Base-by-base conservation (phyloP, 129 eudicot species). In the Ambrosia artemisiifolia region DNA sequence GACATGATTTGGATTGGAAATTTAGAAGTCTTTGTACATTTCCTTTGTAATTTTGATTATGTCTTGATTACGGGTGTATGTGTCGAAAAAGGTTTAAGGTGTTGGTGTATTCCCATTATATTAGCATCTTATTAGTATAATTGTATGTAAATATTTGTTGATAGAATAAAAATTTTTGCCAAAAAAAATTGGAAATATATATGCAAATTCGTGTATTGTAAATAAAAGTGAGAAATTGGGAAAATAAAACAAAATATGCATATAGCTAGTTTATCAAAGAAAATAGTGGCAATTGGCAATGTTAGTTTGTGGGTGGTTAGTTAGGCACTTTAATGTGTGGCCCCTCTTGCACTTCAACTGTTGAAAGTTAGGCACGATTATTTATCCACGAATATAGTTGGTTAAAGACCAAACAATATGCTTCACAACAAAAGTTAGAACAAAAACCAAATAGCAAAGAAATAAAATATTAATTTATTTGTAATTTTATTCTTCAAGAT, bases 211-310 rank as follows among this genome's bases (percentile, higher is more conserved):
- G 32, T 55, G 34, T 9, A 19, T 19, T 55, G 5, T 19, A 55
- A 55, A 55, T 55, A 51, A 51, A 18, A 16, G 24, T 17, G 24
- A 51, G 11, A 51, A 16, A 16, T 16, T 50, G 17, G 17, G 17
- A 50, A 17, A 17, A 28, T 8, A 55, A 55, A 55, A 55, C 2
- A 13, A 32, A 62, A 33, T 7, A 32, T 35, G 44, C 6, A 40
- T 40, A 7, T 40, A 40, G 9, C 3, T n/a, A 0, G n/a, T 67
- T 3, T 7, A 67, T 28, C 19, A 67, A 50, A 69, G 55, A 44
- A 72, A 44, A 51, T 50, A 51, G 5, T 61, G 61, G 69, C 30
- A 72, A 72, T 72, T 61, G 61, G 69, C 30, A 72, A 72, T 72
- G 69, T 46, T 60, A 44, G 77, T 61, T 55, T 55, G 55, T 56